Percentiles rank a stretch among this genome's conserved stretches.
These are phyloP conservation scores for Sporothrix schenckii DNA, from an alignment of 2,329 filamentous ascomycete genomes.

Conservation along the genomic window DNA sequence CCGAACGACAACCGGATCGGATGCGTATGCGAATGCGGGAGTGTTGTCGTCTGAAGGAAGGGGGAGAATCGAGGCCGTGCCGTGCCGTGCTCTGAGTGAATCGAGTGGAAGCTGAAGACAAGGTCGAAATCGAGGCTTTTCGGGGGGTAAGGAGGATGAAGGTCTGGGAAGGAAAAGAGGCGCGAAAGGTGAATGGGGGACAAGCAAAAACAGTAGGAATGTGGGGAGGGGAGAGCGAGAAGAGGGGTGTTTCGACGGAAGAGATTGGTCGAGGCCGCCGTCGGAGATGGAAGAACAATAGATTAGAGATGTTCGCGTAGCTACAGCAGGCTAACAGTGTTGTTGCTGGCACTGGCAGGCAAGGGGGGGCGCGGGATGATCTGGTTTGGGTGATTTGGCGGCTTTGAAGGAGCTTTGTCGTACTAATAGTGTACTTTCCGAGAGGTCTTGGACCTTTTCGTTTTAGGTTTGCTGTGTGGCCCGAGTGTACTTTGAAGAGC, in stretches of 20 bases:
- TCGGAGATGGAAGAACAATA: slow-evolving; percentile 33
- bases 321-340: slow-evolving; percentile 8
- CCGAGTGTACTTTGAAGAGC: background rate
- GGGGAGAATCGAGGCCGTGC: slow-evolving; percentile 13
- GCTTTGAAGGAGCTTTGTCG: slow-evolving; percentile 5
- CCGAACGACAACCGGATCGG: slow-evolving; percentile 31
- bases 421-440: slow-evolving; percentile 2
- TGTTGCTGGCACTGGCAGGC: slow-evolving; percentile 24
- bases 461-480: background rate
- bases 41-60: background rate
- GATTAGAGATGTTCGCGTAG: slow-evolving; percentile 29
- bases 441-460: background rate
- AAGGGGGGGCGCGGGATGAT: slow-evolving; percentile 1
- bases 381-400: background rate
- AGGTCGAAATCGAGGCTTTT: slow-evolving; percentile 5
- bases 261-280: slow-evolving; percentile 32
- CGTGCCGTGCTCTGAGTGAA: background rate
- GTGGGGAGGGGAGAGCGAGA: slow-evolving; percentile 29
- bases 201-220: slow-evolving; percentile 27
- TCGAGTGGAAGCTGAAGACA: background rate
- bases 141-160: background rate
- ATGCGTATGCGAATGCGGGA: slow-evolving; percentile 20
- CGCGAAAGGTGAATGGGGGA: slow-evolving; percentile 16
- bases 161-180: slow-evolving; percentile 15
- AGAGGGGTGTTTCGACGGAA: slow-evolving; percentile 27